Evolutionary conservation across 352 stramenopile genomes (phyloP), one percentile per base, ranked within the genome.

Genomic region (Phytophthora sojae): DNA sequence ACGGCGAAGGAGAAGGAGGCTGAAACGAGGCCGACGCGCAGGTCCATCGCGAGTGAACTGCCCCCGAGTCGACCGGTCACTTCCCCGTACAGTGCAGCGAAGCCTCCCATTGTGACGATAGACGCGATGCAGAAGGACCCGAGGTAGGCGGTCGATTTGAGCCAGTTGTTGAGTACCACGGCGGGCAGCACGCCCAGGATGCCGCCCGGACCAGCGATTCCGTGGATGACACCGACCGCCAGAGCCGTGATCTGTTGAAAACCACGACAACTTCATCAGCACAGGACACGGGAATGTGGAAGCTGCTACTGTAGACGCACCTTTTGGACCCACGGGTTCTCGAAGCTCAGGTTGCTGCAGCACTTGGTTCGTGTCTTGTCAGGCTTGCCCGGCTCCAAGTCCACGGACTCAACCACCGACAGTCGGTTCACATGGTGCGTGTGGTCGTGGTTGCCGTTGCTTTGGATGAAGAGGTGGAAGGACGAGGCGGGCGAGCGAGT

Each of bases 91-190:
- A 90, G 61, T 7, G 80, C 77, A 4, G 92, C 87, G 80, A 97
- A 97, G 4, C 80, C 74, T 37, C 89, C 92, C 89, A 97, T 97
- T 50, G 92, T 91, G 30, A 97, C 58, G 44, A 90, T 96, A 35
- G 76, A 92, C 6, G 80, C 79, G n/a, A 92, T 25, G 57, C 90
- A 97, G 78, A 97, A 97, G 9, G 82, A 91, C 0, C 66, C 79
- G 5, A 97, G 69, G 76, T 97, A 97, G 23, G 90, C 53, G 9
- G 77, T 67, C 26, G 87, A 91, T 29, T 93, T 81, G 61, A 53
- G 54, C 67, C 69, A 81, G 66, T 94, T 35, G 29, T 35, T 4
- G 4, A 35, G 29, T 7, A 59, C 53, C 30, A 60, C 54, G 12
- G 54, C 54, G 8, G 54, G 54, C 35, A 97, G 82, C 19, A 97